These are phyloP conservation scores for Trifolium dubium DNA, from an alignment of 306 rosid genomes.

Conservation along the genomic window DNA sequence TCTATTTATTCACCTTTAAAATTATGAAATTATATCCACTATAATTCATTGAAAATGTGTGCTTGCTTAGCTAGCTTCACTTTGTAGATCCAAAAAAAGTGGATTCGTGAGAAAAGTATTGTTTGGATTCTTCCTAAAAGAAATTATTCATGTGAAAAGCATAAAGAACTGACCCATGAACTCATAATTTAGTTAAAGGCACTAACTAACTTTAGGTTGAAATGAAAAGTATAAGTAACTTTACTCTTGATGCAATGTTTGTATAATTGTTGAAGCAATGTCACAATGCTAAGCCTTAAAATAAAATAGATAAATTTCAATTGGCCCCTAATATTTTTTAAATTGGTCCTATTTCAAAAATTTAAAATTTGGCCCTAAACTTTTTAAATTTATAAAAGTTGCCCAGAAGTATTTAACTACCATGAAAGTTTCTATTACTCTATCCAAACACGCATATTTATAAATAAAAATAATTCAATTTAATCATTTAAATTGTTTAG, in stretches of 20 bases:
- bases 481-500: too few species aligned
- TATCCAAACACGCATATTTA: too few species aligned
- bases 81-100: neutral
- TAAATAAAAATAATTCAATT: too few species aligned
- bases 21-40: too few species aligned
- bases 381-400: too few species aligned
- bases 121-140: conserved; percentile 34
- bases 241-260: conserved; percentile 22
- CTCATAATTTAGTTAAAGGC: conserved; percentile 21
- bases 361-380: too few species aligned
- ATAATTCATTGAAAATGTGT: neutral
- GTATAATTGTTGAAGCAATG: conserved; percentile 11
- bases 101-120: conserved; percentile 15
- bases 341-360: too few species aligned
- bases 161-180: conserved; percentile 22
- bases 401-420: too few species aligned
- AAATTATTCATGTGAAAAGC: conserved; percentile 29
- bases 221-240: neutral
- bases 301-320: neutral
- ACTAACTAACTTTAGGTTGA: neutral
- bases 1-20: too few species aligned
- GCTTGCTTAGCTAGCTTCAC: conserved; percentile 33
- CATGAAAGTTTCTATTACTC: too few species aligned
- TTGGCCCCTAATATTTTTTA: too few species aligned
- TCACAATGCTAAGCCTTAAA: conserved; percentile 11